A percentile compares a stretch with the other conserved stretches of the same genome.
Evolutionary conservation across 805 yeast genomes (phyloP).

Genomic region (Wickerhamiella alocasiicola): DNA sequence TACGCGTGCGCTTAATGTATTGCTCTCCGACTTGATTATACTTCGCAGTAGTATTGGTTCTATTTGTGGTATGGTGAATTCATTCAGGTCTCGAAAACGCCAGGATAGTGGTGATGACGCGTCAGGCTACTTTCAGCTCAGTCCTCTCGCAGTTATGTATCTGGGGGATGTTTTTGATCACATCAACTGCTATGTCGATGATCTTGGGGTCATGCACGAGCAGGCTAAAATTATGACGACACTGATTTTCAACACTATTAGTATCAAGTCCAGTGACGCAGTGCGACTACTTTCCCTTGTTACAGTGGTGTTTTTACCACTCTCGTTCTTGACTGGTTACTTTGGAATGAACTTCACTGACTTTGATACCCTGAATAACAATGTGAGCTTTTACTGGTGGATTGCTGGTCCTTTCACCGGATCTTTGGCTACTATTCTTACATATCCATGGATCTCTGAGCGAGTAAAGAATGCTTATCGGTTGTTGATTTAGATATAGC

Average conservation of each 20-base stretch:
- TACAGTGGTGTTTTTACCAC: slow-evolving; percentile 46
- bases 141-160: slow-evolving; percentile 37
- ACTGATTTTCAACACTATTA: slow-evolving; percentile 44
- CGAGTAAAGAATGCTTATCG: slow-evolving; percentile 1
- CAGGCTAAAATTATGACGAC: slow-evolving; percentile 40
- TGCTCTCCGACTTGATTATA: slow-evolving; percentile 41
- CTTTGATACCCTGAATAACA: slow-evolving; percentile 31
- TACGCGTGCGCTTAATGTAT: slow-evolving; percentile 41
- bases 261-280: slow-evolving; percentile 42
- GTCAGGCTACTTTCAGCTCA: slow-evolving; percentile 18
- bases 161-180: slow-evolving; percentile 48
- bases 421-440: slow-evolving; percentile 22
- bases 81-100: slow-evolving; percentile 26
- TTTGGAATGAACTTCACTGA: slow-evolving; percentile 43
- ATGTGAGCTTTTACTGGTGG: slow-evolving; percentile 37
- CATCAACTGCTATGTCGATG: slow-evolving; percentile 38
- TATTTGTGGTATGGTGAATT: slow-evolving; percentile 35
- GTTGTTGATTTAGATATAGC: no score
- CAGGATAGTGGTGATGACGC: background rate
- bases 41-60: slow-evolving; percentile 38
- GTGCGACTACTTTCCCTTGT: slow-evolving; percentile 43
- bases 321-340: slow-evolving; percentile 50
- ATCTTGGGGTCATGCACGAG: slow-evolving; percentile 41
- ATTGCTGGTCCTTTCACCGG: slow-evolving; percentile 32
- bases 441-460: slow-evolving; percentile 20